Percentiles rank a stretch among this genome's conserved stretches.
phyloP scores from a whole-genome alignment of 202 grass and related monocot species.

The Elaeis oleifera region DNA sequence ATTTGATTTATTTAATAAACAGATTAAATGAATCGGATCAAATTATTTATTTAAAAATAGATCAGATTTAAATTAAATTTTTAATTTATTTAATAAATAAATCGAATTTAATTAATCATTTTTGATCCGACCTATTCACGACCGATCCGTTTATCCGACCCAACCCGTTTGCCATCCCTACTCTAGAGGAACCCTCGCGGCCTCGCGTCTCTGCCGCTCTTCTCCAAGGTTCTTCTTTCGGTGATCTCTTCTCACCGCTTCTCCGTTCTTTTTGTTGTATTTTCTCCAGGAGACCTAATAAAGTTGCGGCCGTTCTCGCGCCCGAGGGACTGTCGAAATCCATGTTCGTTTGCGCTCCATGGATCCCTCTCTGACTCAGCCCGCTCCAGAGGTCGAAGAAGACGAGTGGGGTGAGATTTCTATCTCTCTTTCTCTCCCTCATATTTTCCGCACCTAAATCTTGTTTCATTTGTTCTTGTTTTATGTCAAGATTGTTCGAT shows the following conservation, averaged over 20 bases:
- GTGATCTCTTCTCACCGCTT: not conserved
- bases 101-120: no score
- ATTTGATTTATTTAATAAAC: no score
- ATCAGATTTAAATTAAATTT: no score
- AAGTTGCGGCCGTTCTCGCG: constrained; percentile 29
- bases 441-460: no score
- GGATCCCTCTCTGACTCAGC: constrained; percentile 61
- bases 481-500: not conserved
- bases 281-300: not conserved
- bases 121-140: no score
- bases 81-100: no score
- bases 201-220: not conserved
- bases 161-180: no score
- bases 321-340: constrained; percentile 42
- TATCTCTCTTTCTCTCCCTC: not conserved
- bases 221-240: not conserved
- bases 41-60: no score
- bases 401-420: constrained; percentile 56
- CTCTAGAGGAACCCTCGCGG: no score
- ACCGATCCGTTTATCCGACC: no score
- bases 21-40: no score
- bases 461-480: no score
- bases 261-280: not conserved
- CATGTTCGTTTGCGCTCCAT: constrained; percentile 79
- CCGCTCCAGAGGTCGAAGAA: constrained; percentile 39